Conservation (phyloP, 192 early-diverging fungal genomes). For the Backusella macrospora region DNA sequence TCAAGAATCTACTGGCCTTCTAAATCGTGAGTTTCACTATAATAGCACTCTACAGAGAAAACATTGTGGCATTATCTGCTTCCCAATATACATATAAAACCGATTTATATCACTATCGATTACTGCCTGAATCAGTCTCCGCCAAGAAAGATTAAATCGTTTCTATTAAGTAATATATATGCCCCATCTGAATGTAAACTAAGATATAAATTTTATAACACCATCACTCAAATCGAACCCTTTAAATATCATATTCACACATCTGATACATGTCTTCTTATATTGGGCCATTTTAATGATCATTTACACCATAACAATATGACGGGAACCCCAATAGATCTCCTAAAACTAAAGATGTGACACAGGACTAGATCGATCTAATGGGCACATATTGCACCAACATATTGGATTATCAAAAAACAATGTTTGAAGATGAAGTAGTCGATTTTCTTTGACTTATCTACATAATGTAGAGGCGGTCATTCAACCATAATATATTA, state of each 20-base stretch:
- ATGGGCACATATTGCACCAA: no score
- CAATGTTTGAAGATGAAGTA: no score
- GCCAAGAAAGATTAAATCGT: background rate
- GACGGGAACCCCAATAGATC: no score
- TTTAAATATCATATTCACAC: background rate
- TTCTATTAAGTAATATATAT: background rate
- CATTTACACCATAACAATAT: no score
- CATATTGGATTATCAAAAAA: no score
- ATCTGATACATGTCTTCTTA: background rate
- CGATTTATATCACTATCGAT: background rate
- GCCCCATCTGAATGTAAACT: background rate
- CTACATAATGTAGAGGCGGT: no score
- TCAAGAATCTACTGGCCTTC: no score
- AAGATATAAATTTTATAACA: background rate
- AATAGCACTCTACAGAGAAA: background rate
- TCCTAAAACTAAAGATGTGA: no score
- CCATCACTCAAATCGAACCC: background rate
- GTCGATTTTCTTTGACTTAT: no score
- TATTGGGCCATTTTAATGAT: conserved; percentile 10
- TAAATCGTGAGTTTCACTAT: background rate
- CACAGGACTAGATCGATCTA: no score
- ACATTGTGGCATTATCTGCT: conserved; percentile 2
- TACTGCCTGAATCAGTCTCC: background rate
- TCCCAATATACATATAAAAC: background rate
- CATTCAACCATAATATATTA: conserved; percentile 25